Evolutionary conservation across 225 moss, liverwort and hornwort genomes (phyloP).

Genomic region (Bryum argenteum): DNA sequence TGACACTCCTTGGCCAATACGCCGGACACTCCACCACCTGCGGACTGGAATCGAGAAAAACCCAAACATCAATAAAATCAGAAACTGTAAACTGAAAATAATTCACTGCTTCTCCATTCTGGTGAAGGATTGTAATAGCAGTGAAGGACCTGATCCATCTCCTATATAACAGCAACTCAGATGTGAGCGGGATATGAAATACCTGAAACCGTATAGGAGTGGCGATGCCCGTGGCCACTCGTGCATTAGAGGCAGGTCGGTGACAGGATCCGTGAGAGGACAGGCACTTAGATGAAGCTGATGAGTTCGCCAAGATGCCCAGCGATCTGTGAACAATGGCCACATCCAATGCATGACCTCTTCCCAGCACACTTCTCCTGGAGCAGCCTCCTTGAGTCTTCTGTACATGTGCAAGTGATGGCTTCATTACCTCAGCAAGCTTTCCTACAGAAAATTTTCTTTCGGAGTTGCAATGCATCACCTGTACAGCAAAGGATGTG

Average conservation of each 20-base stretch:
- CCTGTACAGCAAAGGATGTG: constrained; percentile 73
- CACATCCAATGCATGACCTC: constrained; percentile 99
- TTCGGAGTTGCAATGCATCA: constrained; percentile 14
- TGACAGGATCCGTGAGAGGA: constrained; percentile 92
- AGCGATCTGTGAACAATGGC: constrained; percentile 88
- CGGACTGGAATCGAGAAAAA: constrained; percentile 58
- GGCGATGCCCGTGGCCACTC: constrained; percentile 81
- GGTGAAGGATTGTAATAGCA: not conserved
- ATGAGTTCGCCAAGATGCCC: constrained; percentile 74
- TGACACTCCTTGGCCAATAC: constrained; percentile 83
- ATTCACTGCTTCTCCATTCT: not conserved
- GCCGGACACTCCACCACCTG: constrained; percentile 89
- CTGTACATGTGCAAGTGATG: constrained; percentile 23
- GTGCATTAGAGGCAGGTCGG: constrained; percentile 73
- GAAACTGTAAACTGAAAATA: not conserved
- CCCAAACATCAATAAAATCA: not conserved
- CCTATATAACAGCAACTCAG: not conserved
- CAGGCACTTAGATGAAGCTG: constrained; percentile 77
- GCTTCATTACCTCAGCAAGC: not conserved
- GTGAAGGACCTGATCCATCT: constrained; percentile 1
- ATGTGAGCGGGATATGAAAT: not conserved
- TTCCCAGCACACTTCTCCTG: constrained; percentile 87
- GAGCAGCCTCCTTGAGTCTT: constrained; percentile 61
- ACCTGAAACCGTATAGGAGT: constrained; percentile 73
- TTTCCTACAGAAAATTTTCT: not conserved